Conservation (phyloP, 148 eudicot species). For the Rhododendron molle region DNA sequence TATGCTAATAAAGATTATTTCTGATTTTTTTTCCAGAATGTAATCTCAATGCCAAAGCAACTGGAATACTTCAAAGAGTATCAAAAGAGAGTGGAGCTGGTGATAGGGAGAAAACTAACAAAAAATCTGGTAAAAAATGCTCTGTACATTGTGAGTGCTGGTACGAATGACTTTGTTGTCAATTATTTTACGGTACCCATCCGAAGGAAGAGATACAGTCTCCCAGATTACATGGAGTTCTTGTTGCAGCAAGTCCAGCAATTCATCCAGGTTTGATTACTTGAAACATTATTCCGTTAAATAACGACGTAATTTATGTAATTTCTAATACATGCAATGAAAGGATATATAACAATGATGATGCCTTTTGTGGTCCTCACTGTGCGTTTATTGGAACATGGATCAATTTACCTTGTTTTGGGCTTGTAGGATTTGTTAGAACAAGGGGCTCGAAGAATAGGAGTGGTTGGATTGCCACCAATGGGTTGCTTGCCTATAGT, state of each 20-base stretch:
- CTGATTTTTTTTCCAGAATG: conserved; percentile 30
- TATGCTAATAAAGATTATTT: neutral
- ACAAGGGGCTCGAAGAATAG: conserved; percentile 50
- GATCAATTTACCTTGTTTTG: too few species aligned
- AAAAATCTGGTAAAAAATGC: conserved; percentile 23
- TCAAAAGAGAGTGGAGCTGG: conserved; percentile 18
- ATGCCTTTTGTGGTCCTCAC: too few species aligned
- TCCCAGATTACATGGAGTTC: conserved; percentile 39
- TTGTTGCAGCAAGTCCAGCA: conserved; percentile 30
- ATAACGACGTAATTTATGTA: too few species aligned
- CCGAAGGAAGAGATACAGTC: conserved; percentile 23
- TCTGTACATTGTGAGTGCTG: conserved; percentile 25
- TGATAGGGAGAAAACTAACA: conserved; percentile 23
- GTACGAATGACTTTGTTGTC: conserved; percentile 47
- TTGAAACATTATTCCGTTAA: neutral
- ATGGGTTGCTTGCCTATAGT: conserved; percentile 56
- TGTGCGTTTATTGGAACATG: too few species aligned
- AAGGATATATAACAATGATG: too few species aligned
- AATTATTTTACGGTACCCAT: conserved; percentile 42
- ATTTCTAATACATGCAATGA: too few species aligned
- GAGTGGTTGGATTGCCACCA: conserved; percentile 51
- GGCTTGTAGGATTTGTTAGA: conserved; percentile 30
- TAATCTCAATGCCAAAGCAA: conserved; percentile 47
- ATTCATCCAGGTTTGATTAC: conserved; percentile 37
- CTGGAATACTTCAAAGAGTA: conserved; percentile 42